A percentile compares a stretch with the other conserved stretches of the same genome.
Conservation (phyloP, 192 early-diverging fungal species). For the Coemansia reversa region DNA sequence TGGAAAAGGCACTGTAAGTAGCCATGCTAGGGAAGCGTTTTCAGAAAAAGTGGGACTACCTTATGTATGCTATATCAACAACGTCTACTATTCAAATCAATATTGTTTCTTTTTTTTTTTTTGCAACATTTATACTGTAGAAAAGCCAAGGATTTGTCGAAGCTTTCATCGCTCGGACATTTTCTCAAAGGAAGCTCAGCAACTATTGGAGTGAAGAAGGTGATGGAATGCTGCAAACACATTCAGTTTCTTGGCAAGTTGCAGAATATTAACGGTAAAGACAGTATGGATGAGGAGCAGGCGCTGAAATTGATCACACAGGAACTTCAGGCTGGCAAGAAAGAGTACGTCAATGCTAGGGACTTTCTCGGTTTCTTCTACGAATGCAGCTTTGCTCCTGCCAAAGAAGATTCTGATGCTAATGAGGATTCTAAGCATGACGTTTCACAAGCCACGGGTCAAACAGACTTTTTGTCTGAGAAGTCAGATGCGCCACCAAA, state of each 20-base stretch:
- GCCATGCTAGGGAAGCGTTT: background rate
- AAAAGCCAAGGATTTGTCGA: constrained; percentile 58
- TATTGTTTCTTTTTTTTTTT: background rate
- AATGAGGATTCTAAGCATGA: background rate
- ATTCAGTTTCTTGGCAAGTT: constrained; percentile 82
- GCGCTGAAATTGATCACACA: constrained; percentile 58
- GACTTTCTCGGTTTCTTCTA: constrained; percentile 69
- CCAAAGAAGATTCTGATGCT: constrained; percentile 2
- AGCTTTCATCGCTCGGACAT: constrained; percentile 80
- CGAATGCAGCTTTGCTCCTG: constrained; percentile 31
- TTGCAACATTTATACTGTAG: constrained; percentile 14
- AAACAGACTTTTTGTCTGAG: background rate
- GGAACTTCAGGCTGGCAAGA: constrained; percentile 60
- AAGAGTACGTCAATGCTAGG: constrained; percentile 72
- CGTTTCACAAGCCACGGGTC: background rate
- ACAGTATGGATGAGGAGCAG: constrained; percentile 55
- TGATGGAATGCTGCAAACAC: constrained; percentile 79
- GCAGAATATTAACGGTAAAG: constrained; percentile 41
- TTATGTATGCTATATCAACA: background rate
- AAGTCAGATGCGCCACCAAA: background rate
- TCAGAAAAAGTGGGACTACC: too few species aligned
- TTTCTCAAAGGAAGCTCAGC: constrained; percentile 92
- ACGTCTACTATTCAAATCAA: background rate
- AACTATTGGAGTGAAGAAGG: constrained; percentile 75
- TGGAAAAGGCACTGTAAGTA: constrained; percentile 66